These are phyloP conservation scores for Dendrobium nobile DNA, from an alignment of 106 monocot genomes.

Conservation along the genomic window DNA sequence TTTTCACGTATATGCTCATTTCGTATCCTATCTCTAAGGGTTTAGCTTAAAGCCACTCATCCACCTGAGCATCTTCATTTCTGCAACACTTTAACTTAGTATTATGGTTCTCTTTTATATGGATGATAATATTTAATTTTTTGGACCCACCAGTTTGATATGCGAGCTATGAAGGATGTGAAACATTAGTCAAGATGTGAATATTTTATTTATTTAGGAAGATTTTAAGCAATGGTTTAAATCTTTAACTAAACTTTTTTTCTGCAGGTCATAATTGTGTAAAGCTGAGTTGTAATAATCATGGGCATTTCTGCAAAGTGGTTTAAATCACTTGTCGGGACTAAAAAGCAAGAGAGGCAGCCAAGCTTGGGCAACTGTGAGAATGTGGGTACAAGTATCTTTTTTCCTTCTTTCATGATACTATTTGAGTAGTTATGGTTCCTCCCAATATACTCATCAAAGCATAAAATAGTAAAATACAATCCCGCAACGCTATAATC, in stretches of 20 bases:
- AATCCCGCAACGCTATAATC: not conserved
- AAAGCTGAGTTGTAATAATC: constrained; percentile 7
- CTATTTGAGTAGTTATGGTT: not conserved
- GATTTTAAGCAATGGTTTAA: constrained; percentile 1
- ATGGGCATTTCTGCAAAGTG: constrained; percentile 89
- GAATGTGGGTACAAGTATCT: constrained; percentile 30
- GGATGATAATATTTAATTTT: not conserved
- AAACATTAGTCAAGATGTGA: not conserved
- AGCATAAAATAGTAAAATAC: not conserved
- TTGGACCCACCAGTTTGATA: not conserved
- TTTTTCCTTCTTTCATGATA: not conserved
- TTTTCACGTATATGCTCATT: too few species aligned
- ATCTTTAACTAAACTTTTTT: not conserved
- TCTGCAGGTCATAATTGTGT: constrained; percentile 10
- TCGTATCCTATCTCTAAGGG: too few species aligned
- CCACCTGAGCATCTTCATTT: too few species aligned
- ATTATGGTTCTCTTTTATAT: not conserved
- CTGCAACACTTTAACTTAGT: too few species aligned
- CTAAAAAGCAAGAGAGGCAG: constrained; percentile 45
- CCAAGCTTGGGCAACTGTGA: constrained; percentile 30
- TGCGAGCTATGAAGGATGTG: not conserved
- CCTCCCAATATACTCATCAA: not conserved
- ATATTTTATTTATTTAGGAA: not conserved
- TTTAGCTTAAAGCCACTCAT: too few species aligned
- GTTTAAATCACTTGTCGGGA: constrained; percentile 66